phyloP scores from a whole-genome alignment of 2,329 filamentous ascomycete species.

The Botrytis cinerea region DNA sequence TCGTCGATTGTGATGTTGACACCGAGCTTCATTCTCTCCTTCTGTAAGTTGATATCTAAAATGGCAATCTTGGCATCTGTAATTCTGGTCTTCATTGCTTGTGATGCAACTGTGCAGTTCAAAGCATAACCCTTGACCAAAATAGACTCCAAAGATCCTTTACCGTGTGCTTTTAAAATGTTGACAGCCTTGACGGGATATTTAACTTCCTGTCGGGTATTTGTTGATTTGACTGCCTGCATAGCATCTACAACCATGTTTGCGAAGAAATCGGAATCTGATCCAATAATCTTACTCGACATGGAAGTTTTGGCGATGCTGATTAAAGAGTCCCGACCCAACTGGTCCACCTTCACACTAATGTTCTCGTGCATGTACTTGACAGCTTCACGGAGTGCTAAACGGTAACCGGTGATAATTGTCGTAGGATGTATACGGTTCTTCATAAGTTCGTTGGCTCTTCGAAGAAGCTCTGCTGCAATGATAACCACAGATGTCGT shows the following conservation, averaged over 20 bases:
- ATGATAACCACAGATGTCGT: constrained; percentile 98
- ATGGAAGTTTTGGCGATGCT: constrained; percentile 98
- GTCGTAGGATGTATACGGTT: constrained; percentile 99
- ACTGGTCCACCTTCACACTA: constrained; percentile 88
- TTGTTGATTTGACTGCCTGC: constrained; percentile 88
- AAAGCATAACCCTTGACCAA: constrained; percentile 95
- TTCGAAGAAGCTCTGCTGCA: constrained; percentile 87
- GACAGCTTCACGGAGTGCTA: constrained; percentile 92
- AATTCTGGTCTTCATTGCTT: constrained; percentile 94
- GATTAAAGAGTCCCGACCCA: constrained; percentile 86
- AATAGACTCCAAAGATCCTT: constrained; percentile 83
- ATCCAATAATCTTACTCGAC: constrained; percentile 98
- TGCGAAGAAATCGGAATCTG: constrained; percentile 94
- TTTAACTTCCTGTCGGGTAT: constrained; percentile 87
- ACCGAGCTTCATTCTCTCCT: constrained; percentile 98
- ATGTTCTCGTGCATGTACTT: constrained; percentile 99
- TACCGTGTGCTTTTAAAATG: constrained; percentile 96
- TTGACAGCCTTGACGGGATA: constrained; percentile 99
- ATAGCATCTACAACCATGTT: constrained; percentile 98
- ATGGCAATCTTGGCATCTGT: constrained; percentile 95
- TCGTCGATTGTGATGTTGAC: constrained; percentile 99
- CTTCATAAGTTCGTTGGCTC: constrained; percentile 98
- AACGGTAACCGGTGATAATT: constrained; percentile 96
- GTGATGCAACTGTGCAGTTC: constrained; percentile 97
- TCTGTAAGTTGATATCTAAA: constrained; percentile 97